Evolutionary conservation across 169 alveolate genomes (phyloP), one percentile per base, ranked within the genome.

Genomic region (Plasmodium falciparum): DNA sequence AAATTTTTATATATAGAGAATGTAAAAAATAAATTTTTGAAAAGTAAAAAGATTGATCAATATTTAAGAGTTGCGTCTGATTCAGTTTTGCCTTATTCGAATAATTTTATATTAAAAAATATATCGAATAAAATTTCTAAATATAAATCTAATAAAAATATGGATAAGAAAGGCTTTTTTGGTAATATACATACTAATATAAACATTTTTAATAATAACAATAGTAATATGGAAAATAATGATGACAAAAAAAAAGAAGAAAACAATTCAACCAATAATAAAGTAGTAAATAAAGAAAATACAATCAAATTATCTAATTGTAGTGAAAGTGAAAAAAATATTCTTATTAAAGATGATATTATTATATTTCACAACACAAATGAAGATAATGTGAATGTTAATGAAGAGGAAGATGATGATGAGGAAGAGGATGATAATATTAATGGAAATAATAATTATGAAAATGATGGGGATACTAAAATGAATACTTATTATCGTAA

Each of bases 21-120:
- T 76, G 89, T 76, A 24, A 76, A 76, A 17, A 76, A 76, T 76
- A 76, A 76, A 43, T 6, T 76, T 22, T 52, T 76, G 24, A 76
- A 52, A 50, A 76, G 29, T 66, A 76, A 76, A 56, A 76, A 8
- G 24, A 76, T 76, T 13, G 89, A 76, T 15, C 65, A 76, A 56
- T 76, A 76, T 17, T 45, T 76, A 13, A 76, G 89, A 52, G 89
- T 76, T 24, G 75, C 89, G 52, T 76, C 89, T 0, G 89, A 76
- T 76, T 76, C 89, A 12, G 78, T 76, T 39, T 59, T 76, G 9
- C 89, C 89, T 11, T 76, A 76, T 45, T 65, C 89, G n/a, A 50
- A 20, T 45, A 76, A 76, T 45, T 76, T 76, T 45, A 63, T 76
- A 39, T 49, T 76, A 2, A 76, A 54, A 22, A 76, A 76, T 52